Conservation (phyloP, 2,329 filamentous ascomycete genomes). For the Thielaviopsis musarum region DNA sequence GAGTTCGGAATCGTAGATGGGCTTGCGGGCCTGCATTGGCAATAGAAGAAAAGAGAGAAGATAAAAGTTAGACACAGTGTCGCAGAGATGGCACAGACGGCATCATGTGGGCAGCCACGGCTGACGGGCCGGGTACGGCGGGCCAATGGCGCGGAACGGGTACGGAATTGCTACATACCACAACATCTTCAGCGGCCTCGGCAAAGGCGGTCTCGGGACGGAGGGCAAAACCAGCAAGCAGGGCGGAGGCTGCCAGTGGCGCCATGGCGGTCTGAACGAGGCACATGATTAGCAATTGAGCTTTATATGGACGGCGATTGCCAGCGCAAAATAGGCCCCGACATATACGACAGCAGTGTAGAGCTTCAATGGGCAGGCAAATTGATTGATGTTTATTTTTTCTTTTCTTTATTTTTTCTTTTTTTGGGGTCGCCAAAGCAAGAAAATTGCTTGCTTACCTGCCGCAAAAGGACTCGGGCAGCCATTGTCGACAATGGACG, state of each 20-base stretch:
- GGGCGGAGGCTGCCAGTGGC: conserved; percentile 35
- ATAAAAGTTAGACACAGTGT: background rate
- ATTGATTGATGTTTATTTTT: background rate
- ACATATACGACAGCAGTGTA: background rate
- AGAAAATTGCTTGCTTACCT: conserved; percentile 24
- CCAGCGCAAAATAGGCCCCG: background rate
- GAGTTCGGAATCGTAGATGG: conserved; percentile 60
- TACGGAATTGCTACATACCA: conserved; percentile 5
- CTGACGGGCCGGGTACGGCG: background rate
- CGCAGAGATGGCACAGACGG: background rate
- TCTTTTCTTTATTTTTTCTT: too few species aligned
- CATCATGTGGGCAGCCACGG: background rate
- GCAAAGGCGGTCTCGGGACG: conserved; percentile 32
- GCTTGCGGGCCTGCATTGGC: conserved; percentile 29
- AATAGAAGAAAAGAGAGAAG: background rate
- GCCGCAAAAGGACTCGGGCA: conserved; percentile 41
- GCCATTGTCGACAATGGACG: conserved; percentile 31
- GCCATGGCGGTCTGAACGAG: conserved; percentile 30
- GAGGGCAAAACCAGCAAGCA: conserved; percentile 31
- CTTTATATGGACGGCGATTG: background rate
- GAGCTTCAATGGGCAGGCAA: background rate
- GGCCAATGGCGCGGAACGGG: background rate
- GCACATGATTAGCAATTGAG: background rate
- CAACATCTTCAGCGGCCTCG: conserved; percentile 26
- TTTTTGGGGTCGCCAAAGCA: too few species aligned